Evolutionary conservation across 257 asterid species (phyloP).

Genomic region (Solanum pinnatisectum): DNA sequence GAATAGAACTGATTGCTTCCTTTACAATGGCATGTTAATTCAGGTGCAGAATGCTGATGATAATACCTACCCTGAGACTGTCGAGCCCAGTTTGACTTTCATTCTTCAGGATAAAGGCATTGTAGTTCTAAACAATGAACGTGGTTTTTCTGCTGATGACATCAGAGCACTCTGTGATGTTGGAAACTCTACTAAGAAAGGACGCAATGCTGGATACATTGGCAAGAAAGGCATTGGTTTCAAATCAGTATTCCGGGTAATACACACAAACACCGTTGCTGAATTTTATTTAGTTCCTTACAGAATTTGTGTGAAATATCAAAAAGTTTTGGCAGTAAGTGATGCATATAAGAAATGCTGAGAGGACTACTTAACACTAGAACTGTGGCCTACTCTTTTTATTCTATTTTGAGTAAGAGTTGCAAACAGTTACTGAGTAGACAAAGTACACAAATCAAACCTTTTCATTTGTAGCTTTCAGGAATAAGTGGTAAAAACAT

Average conservation of each 20-base stretch:
- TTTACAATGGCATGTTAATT: neutral
- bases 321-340: neutral
- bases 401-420: neutral
- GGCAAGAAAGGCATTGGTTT: conserved; percentile 99
- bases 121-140: conserved; percentile 75
- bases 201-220: conserved; percentile 64
- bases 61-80: conserved; percentile 55
- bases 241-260: conserved; percentile 98
- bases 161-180: conserved; percentile 93
- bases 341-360: neutral
- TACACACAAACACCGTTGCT: neutral
- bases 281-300: neutral
- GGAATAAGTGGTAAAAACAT: neutral
- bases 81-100: conserved; percentile 80
- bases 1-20: neutral
- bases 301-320: neutral
- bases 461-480: neutral
- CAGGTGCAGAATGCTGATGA: conserved; percentile 99
- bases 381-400: neutral
- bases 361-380: neutral
- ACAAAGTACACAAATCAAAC: neutral
- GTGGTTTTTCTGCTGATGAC: conserved; percentile 68
- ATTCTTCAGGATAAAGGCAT: conserved; percentile 74
- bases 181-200: conserved; percentile 85
- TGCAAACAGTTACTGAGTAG: too few species aligned